phyloP scores from a whole-genome alignment of 495 filamentous ascomycete genomes.

The Cenococcum geophilum region DNA sequence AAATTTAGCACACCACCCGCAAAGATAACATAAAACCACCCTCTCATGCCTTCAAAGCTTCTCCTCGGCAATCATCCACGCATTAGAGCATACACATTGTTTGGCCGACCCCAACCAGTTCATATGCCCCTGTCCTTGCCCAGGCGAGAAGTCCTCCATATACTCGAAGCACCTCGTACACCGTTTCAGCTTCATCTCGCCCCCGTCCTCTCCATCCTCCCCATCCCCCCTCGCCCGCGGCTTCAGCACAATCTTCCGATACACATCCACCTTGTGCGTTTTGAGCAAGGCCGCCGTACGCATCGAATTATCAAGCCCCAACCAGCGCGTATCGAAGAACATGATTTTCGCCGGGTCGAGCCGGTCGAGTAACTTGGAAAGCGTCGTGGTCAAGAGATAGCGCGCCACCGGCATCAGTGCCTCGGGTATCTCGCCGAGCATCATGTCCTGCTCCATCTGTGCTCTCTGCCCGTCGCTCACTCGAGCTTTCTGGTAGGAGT shows the following conservation, averaged over 20 bases:
- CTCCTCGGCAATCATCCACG: slow-evolving; percentile 24
- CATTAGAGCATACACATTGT: slow-evolving; percentile 29
- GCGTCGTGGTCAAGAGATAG: slow-evolving; percentile 13
- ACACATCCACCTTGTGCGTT: slow-evolving; percentile 27
- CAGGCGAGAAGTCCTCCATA: slow-evolving; percentile 53
- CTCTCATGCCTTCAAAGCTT: neutral
- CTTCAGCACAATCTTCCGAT: slow-evolving; percentile 28
- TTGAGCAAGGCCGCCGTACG: slow-evolving; percentile 4
- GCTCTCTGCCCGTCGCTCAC: slow-evolving; percentile 19
- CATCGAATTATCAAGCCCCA: slow-evolving; percentile 23
- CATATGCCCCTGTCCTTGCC: slow-evolving; percentile 20
- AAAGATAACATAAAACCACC: neutral
- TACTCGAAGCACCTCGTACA: slow-evolving; percentile 57
- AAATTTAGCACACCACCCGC: too few relatives aligned
- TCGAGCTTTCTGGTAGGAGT: slow-evolving; percentile 28
- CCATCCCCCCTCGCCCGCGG: slow-evolving; percentile 18
- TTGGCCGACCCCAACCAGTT: slow-evolving; percentile 31
- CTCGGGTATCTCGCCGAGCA: slow-evolving; percentile 27
- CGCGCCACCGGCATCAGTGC: slow-evolving; percentile 28
- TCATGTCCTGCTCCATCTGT: slow-evolving; percentile 28
- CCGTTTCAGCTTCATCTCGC: slow-evolving; percentile 37
- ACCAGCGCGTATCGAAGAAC: slow-evolving; percentile 29
- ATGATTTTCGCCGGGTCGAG: slow-evolving; percentile 24
- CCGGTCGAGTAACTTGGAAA: slow-evolving; percentile 14
- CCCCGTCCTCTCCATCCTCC: neutral